phyloP scores from a whole-genome alignment of 305 asterid genomes.

The Solanum hybrid region DNA sequence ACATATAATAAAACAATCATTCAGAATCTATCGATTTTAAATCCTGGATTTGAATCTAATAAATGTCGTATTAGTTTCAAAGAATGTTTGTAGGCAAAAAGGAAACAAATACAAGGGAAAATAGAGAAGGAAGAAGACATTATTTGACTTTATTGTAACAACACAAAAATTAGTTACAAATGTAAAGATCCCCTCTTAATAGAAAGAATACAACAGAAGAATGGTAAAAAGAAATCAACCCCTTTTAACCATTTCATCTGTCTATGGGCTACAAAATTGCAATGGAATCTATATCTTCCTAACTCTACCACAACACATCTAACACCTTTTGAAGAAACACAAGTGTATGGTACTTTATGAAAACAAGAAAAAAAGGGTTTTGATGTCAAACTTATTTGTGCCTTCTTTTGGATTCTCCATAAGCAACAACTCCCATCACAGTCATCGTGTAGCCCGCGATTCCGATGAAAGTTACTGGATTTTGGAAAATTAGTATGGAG shows the following conservation, averaged over 20 bases:
- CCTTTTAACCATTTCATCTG: neutral
- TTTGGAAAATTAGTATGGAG: constrained; percentile 71
- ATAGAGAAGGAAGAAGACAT: neutral
- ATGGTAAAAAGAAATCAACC: neutral
- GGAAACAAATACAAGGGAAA: neutral
- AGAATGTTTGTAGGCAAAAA: neutral
- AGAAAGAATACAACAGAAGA: neutral
- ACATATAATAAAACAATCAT: neutral
- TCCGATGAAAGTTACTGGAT: constrained; percentile 77
- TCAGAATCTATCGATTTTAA: neutral
- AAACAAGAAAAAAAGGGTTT: neutral
- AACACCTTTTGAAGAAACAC: neutral
- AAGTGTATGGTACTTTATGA: neutral
- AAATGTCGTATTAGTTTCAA: neutral
- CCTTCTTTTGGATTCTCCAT: constrained; percentile 86
- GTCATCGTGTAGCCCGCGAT: constrained; percentile 89
- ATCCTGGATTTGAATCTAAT: accelerated
- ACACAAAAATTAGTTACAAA: neutral
- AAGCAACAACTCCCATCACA: constrained; percentile 84
- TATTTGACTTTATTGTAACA: neutral
- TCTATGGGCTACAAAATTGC: constrained; percentile 3
- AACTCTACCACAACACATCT: neutral
- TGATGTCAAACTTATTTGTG: constrained; percentile 30
- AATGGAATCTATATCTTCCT: neutral
- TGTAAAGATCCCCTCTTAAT: neutral